Percentiles rank a stretch among this genome's conserved stretches.
Evolutionary conservation across 345 rosid genomes (phyloP).

Genomic region (Ceriops tagal): DNA sequence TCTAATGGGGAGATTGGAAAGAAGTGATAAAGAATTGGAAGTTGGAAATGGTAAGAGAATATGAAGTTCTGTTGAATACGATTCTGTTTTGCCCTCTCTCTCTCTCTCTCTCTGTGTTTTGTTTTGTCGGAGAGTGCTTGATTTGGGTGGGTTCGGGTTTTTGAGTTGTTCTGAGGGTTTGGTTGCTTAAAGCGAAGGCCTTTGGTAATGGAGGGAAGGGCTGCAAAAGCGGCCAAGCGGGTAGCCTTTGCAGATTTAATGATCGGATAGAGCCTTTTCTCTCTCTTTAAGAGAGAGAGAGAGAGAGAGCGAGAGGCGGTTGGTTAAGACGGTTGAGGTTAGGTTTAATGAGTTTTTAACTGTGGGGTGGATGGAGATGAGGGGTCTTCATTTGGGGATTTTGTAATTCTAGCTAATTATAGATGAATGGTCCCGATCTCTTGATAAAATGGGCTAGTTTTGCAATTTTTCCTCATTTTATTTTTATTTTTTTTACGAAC

Average conservation of each 20-base stretch:
- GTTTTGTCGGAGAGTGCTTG: neutral
- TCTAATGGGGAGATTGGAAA: neutral
- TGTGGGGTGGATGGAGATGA: neutral
- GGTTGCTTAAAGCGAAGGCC: constrained; percentile 1
- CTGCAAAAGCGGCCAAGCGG: constrained; percentile 4
- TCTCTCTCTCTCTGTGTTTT: neutral
- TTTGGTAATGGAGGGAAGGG: neutral
- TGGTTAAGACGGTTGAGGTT: constrained; percentile 34
- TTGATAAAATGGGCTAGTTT: neutral
- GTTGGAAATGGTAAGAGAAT: neutral
- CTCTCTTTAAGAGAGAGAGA: no score
- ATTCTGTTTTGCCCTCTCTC: neutral
- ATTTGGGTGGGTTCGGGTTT: neutral
- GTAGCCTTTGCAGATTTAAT: neutral
- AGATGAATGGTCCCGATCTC: constrained; percentile 16
- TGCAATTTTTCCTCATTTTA: neutral
- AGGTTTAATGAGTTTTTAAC: no score
- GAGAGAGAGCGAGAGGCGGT: constrained; percentile 15
- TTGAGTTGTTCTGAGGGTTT: neutral
- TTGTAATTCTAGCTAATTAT: constrained; percentile 27
- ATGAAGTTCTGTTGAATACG: neutral
- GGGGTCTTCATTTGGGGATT: constrained; percentile 16
- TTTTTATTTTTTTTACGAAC: no score
- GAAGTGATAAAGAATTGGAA: neutral
- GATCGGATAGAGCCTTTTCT: no score